A percentile compares a stretch with the other conserved stretches of the same genome.
These are phyloP conservation scores for Claviceps maximensis DNA, from an alignment of 2,329 filamentous ascomycete species.

Conservation along the genomic window DNA sequence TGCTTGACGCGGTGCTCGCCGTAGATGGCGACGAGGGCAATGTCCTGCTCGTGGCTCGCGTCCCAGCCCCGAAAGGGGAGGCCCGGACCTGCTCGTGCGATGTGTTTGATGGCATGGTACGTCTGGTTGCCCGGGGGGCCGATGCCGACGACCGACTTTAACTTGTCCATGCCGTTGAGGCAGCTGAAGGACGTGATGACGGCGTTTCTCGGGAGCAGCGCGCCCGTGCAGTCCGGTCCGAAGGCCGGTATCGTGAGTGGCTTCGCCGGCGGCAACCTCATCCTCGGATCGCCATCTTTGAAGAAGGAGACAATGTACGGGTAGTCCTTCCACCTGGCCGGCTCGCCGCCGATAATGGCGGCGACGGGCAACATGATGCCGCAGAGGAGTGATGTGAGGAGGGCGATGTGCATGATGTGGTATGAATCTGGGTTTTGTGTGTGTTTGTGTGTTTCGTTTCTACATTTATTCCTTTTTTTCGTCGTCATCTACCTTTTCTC, in stretches of 20 bases:
- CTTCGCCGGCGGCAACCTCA: too few relatives aligned
- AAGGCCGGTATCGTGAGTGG: too few relatives aligned
- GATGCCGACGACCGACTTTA: not conserved
- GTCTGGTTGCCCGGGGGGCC: not conserved
- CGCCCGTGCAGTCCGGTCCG: slow-evolving; percentile 1
- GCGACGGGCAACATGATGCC: not conserved
- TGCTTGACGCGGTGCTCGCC: not conserved
- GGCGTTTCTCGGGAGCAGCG: not conserved
- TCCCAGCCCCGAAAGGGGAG: too few relatives aligned
- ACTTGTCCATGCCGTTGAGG: not conserved
- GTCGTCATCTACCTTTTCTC: too few relatives aligned
- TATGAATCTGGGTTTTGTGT: not conserved
- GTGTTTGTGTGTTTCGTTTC: not conserved
- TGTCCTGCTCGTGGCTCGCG: not conserved
- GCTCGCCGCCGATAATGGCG: not conserved
- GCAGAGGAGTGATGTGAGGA: not conserved
- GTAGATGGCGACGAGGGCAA: not conserved
- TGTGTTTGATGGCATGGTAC: not conserved
- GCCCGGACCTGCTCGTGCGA: too few relatives aligned
- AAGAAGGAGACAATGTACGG: slow-evolving; percentile 1
- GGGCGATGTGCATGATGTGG: not conserved
- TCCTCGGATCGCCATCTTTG: not conserved
- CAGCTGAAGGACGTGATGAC: slow-evolving; percentile 4
- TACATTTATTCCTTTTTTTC: not conserved
- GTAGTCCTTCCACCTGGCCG: not conserved